Conservation (phyloP, 1,284 basidiomycete genomes). For the Pseudozyma tsukubaensis region DNA sequence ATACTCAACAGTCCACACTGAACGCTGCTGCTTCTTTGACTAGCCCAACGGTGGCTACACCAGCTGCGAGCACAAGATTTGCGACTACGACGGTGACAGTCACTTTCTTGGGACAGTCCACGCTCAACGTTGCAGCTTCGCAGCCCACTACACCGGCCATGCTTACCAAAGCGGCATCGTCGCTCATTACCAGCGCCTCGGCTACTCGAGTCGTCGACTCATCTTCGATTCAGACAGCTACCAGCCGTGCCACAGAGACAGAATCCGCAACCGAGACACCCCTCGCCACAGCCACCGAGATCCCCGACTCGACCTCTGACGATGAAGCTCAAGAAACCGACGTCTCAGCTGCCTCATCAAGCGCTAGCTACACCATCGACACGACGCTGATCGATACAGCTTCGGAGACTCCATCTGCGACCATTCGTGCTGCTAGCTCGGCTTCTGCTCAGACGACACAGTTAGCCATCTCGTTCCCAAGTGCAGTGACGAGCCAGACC, state of each 20-base stretch:
- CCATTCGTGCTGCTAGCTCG: neutral
- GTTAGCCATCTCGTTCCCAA: neutral
- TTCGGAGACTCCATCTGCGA: neutral
- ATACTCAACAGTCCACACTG: slow-evolving; percentile 1
- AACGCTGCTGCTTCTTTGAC: slow-evolving; percentile 1
- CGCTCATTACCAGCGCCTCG: neutral
- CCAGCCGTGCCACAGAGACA: neutral
- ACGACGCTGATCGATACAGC: neutral
- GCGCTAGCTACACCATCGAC: neutral
- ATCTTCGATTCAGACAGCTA: no score
- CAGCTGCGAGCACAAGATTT: neutral
- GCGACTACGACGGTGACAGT: neutral
- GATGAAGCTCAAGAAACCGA: neutral
- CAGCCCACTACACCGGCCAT: neutral
- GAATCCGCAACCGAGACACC: neutral
- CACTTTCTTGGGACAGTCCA: neutral
- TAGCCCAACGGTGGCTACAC: neutral
- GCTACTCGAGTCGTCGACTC: no score
- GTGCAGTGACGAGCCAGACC: neutral
- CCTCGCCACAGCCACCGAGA: neutral
- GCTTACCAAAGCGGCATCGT: neutral
- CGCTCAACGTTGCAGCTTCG: neutral
- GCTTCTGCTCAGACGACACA: neutral
- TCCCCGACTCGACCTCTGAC: neutral
- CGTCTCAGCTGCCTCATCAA: neutral